A percentile compares a stretch with the other conserved stretches of the same genome.
phyloP scores from a whole-genome alignment of 495 filamentous ascomycete species.

The Penicillium steckii region DNA sequence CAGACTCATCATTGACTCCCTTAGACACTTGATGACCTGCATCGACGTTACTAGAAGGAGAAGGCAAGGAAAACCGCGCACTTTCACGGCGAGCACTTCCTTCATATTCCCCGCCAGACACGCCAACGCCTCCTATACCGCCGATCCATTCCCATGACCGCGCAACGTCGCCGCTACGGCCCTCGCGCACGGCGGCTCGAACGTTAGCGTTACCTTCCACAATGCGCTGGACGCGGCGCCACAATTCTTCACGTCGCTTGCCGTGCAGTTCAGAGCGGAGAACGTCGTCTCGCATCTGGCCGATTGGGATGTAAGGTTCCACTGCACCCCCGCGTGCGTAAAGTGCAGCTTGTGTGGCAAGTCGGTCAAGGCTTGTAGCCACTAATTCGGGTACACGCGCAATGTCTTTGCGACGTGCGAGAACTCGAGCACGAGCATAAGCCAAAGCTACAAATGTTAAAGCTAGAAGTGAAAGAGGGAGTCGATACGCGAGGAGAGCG shows the following conservation, averaged over 20 bases:
- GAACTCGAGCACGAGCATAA: constrained; percentile 58
- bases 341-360: constrained; percentile 77
- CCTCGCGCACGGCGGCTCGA: constrained; percentile 77
- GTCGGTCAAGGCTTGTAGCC: constrained; percentile 73
- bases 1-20: constrained; percentile 14
- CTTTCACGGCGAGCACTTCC: constrained; percentile 38
- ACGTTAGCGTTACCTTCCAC: constrained; percentile 95
- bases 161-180: constrained; percentile 78
- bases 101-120: constrained; percentile 35
- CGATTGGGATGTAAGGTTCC: constrained; percentile 79
- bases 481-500: constrained; percentile 92
- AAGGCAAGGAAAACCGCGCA: constrained; percentile 37
- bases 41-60: constrained; percentile 16
- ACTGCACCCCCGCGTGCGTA: constrained; percentile 62
- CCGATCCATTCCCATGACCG: constrained; percentile 98
- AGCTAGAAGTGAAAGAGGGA: constrained; percentile 77
- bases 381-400: constrained; percentile 77
- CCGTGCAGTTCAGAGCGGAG: constrained; percentile 78
- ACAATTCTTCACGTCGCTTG: constrained; percentile 69
- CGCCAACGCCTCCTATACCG: constrained; percentile 44
- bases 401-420: constrained; percentile 57
- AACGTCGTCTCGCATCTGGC: constrained; percentile 89
- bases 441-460: constrained; percentile 44
- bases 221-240: constrained; percentile 75
- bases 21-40: constrained; percentile 37